A percentile compares a stretch with the other conserved stretches of the same genome.
These are phyloP conservation scores for Fusarium gaditjirri DNA, from an alignment of 2,329 filamentous ascomycete species.

Conservation along the genomic window DNA sequence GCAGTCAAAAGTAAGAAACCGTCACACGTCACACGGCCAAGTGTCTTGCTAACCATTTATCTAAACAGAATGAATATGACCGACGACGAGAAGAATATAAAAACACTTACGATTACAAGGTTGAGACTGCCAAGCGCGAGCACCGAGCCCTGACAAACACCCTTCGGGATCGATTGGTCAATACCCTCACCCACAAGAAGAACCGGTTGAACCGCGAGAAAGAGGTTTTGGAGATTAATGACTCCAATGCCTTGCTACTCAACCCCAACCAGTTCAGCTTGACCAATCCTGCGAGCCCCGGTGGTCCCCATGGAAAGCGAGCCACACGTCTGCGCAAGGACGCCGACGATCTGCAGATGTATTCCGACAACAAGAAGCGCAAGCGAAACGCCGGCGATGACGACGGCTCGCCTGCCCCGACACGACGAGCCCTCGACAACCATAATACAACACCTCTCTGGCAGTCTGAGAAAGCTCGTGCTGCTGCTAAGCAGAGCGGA, in stretches of 20 bases:
- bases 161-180: slow-evolving; percentile 74
- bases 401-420: slow-evolving; percentile 70
- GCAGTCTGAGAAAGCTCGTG: slow-evolving; percentile 68
- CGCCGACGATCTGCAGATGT: slow-evolving; percentile 66
- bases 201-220: slow-evolving; percentile 72
- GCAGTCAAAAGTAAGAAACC: slow-evolving; percentile 76
- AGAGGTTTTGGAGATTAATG: slow-evolving; percentile 74
- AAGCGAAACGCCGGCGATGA: slow-evolving; percentile 70
- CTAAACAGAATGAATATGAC: slow-evolving; percentile 68
- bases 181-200: slow-evolving; percentile 72
- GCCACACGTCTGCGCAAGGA: slow-evolving; percentile 70
- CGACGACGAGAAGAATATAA: slow-evolving; percentile 69
- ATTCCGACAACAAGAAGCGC: slow-evolving; percentile 68
- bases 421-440: slow-evolving; percentile 65
- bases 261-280: slow-evolving; percentile 76
- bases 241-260: slow-evolving; percentile 71
- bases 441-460: slow-evolving; percentile 70
- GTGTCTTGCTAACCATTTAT: slow-evolving; percentile 26
- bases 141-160: slow-evolving; percentile 68
- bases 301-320: slow-evolving; percentile 71
- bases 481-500: slow-evolving; percentile 65
- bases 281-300: slow-evolving; percentile 71
- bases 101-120: slow-evolving; percentile 69
- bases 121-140: slow-evolving; percentile 71
- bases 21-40: not conserved